Percentiles rank a stretch among this genome's conserved stretches.
These are phyloP conservation scores for Darksidea phi DNA, from an alignment of 495 filamentous ascomycete genomes.

Conservation along the genomic window DNA sequence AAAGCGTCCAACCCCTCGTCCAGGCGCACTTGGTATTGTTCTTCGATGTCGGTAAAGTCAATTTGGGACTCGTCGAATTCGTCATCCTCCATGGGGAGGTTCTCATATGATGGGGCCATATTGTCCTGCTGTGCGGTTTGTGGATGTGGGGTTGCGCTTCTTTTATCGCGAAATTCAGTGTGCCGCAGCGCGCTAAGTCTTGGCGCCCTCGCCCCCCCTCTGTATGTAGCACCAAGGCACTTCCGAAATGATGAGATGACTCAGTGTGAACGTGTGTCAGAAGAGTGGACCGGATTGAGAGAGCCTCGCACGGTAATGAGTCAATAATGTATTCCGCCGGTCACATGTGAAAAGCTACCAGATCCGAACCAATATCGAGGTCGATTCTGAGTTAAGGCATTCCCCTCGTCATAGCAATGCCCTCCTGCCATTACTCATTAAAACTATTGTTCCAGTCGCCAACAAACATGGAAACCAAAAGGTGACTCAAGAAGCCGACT, in stretches of 20 bases:
- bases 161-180: slow-evolving; percentile 13
- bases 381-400: too few relatives aligned
- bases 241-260: too few relatives aligned
- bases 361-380: too few relatives aligned
- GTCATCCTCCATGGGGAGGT: slow-evolving; percentile 69
- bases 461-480: not conserved
- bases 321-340: too few relatives aligned
- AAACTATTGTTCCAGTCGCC: slow-evolving; percentile 19
- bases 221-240: too few relatives aligned
- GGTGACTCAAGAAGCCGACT: slow-evolving; percentile 8
- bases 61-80: slow-evolving; percentile 83
- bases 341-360: too few relatives aligned
- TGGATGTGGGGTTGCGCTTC: slow-evolving; percentile 2
- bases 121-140: slow-evolving; percentile 21
- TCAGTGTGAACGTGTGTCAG: too few relatives aligned
- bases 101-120: slow-evolving; percentile 74
- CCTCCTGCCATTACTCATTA: slow-evolving; percentile 33
- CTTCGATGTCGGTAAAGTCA: slow-evolving; percentile 88
- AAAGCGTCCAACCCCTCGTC: slow-evolving; percentile 96
- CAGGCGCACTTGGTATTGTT: slow-evolving; percentile 90
- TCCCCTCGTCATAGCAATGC: too few relatives aligned
- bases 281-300: too few relatives aligned
- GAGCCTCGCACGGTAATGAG: too few relatives aligned
- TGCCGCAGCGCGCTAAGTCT: slow-evolving; percentile 7
- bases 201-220: too few relatives aligned